These are phyloP conservation scores for Exsudoporus floridanus DNA, from an alignment of 1,284 basidiomycete species.

Conservation along the genomic window DNA sequence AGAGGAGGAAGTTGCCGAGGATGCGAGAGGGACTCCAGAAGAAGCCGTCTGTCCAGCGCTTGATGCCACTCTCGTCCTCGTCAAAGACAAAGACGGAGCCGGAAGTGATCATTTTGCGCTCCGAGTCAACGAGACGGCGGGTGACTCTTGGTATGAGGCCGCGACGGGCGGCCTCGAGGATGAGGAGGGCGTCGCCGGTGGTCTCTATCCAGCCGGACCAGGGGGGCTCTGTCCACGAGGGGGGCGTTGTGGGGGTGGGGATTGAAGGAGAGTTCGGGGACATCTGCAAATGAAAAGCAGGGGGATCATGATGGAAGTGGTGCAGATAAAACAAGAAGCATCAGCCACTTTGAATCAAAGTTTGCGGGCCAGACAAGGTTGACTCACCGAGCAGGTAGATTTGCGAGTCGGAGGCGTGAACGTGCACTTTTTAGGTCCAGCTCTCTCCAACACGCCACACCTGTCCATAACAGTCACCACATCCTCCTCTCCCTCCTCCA, in stretches of 20 bases:
- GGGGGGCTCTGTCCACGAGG: slow-evolving; percentile 74
- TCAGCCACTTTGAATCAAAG: slow-evolving; percentile 49
- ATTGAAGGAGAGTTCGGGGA: slow-evolving; percentile 37
- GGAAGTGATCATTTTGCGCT: slow-evolving; percentile 89
- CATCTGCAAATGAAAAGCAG: slow-evolving; percentile 28
- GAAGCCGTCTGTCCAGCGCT: slow-evolving; percentile 97
- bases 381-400: slow-evolving; percentile 56
- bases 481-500: too few species aligned
- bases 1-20: slow-evolving; percentile 92
- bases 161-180: slow-evolving; percentile 90
- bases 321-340: slow-evolving; percentile 32
- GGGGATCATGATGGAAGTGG: slow-evolving; percentile 26
- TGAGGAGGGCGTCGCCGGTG: slow-evolving; percentile 91
- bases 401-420: slow-evolving; percentile 51
- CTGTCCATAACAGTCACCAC: slow-evolving; percentile 18
- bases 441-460: slow-evolving; percentile 22
- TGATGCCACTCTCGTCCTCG: slow-evolving; percentile 96
- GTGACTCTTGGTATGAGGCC: slow-evolving; percentile 92
- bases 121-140: slow-evolving; percentile 89
- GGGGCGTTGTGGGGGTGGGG: slow-evolving; percentile 15
- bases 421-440: slow-evolving; percentile 34
- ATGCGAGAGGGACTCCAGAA: slow-evolving; percentile 90
- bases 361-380: slow-evolving; percentile 56
- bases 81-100: slow-evolving; percentile 98
- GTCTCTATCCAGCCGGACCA: slow-evolving; percentile 94